phyloP scores from a whole-genome alignment of 306 rosid genomes.

The Cicer yamashitae region DNA sequence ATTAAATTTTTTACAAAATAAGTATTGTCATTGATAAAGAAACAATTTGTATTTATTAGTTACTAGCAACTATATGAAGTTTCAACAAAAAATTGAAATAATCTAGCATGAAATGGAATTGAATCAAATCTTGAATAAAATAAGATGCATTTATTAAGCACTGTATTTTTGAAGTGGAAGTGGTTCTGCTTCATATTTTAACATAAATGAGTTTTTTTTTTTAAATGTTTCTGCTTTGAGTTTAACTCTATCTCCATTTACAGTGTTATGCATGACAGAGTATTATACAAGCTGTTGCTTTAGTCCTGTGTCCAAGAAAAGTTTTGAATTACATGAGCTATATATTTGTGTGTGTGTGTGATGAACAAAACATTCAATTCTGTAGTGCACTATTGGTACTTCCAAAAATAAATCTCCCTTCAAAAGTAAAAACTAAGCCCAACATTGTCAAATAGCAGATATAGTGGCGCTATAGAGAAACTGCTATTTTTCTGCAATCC shows the following conservation, averaged over 20 bases:
- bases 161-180: background rate
- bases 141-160: slow-evolving; percentile 7
- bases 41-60: slow-evolving; percentile 12
- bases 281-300: slow-evolving; percentile 23
- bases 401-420: background rate
- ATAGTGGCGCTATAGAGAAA: too few relatives aligned
- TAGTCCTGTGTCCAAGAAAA: slow-evolving; percentile 22
- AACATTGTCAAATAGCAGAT: too few relatives aligned
- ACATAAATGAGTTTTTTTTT: background rate
- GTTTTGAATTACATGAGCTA: slow-evolving; percentile 10
- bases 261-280: slow-evolving; percentile 19
- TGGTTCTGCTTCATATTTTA: slow-evolving; percentile 11
- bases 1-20: background rate
- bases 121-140: slow-evolving; percentile 17
- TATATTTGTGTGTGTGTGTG: background rate
- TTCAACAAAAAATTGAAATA: slow-evolving; percentile 26
- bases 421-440: too few relatives aligned
- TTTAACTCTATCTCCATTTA: background rate
- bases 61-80: slow-evolving; percentile 29
- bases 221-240: background rate
- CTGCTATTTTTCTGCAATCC: too few relatives aligned
- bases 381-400: background rate
- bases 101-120: slow-evolving; percentile 21
- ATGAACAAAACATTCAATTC: background rate
- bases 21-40: background rate